These are phyloP conservation scores for Gentiana macrophylla DNA, from an alignment of 257 asterid genomes.

Conservation along the genomic window DNA sequence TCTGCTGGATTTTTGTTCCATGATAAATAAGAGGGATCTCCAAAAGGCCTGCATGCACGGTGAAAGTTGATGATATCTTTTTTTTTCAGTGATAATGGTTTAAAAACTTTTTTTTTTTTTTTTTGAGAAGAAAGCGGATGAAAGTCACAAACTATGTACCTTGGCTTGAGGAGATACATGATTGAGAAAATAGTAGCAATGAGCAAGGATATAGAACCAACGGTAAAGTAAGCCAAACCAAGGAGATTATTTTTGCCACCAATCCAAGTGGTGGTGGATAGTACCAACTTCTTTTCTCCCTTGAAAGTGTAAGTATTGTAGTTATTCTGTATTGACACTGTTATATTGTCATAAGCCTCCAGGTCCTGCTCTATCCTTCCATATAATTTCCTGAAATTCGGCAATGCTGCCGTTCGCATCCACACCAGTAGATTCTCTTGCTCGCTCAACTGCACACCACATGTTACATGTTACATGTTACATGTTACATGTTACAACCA, in stretches of 20 bases:
- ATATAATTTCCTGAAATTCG: slow-evolving; percentile 68
- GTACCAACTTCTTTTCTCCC: slow-evolving; percentile 63
- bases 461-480: too few species aligned
- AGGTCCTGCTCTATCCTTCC: slow-evolving; percentile 76
- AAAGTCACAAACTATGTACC: slow-evolving; percentile 23
- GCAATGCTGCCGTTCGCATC: slow-evolving; percentile 89
- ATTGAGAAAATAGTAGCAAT: slow-evolving; percentile 47
- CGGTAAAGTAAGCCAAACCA: slow-evolving; percentile 50
- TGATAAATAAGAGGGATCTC: slow-evolving; percentile 61
- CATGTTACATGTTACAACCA: too few species aligned
- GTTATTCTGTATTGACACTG: slow-evolving; percentile 61
- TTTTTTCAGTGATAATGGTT: background rate
- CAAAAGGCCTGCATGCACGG: slow-evolving; percentile 53
- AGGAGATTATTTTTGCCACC: slow-evolving; percentile 83
- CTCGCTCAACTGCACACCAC: slow-evolving; percentile 51
- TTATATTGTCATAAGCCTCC: slow-evolving; percentile 52
- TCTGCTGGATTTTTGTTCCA: slow-evolving; percentile 49
- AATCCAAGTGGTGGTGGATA: slow-evolving; percentile 88
- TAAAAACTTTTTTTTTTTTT: background rate
- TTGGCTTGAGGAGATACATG: slow-evolving; percentile 62
- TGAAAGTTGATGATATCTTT: background rate
- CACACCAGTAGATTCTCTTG: slow-evolving; percentile 94
- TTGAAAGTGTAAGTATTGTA: slow-evolving; percentile 72
- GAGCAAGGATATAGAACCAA: slow-evolving; percentile 62
- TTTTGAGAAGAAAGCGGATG: background rate